Base-by-base conservation (phyloP, 352 stramenopile genomes). In the Phytophthora cactorum region DNA sequence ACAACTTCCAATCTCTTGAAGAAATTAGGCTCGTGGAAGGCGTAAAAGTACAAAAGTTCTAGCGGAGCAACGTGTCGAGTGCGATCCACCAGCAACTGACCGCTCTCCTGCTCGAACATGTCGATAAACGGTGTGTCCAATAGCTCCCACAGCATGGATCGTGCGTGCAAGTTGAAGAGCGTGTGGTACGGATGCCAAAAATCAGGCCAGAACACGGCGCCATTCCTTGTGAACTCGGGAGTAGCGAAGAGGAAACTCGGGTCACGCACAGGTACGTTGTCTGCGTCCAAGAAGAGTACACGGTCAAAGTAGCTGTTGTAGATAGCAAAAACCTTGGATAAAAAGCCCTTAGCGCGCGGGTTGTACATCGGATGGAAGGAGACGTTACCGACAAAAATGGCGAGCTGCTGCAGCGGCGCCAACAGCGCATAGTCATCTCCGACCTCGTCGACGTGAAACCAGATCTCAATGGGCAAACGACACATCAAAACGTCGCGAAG, bases 51-150 rank as follows among this genome's bases (percentile, higher is more conserved):
- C 27, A 85, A 66, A 14, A 70, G 56, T 12, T 76, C 54, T 10
- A 86, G 52, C 25, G 79, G 65, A 10, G 57, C 63, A 5, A 65
- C 45, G 27, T 76, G 70, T 34, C 75, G 79, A 52, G 47, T 43
- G 14, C 73, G 66, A 52, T 86, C 74, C n/a, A 90, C 61, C 15
- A 88, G 29, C 14, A 90, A 34, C 46, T 90, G 81, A 2, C 81
- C 81, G 52, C 78, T 88, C 44, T 90, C 81, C 62, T 90, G 79
- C 68, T 90, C 79, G 52, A 88, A 88, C 77, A 85, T 84, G 62
- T 84, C 62, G 6, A 85, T 68, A 45, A 77, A 84, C 3, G 63
- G 56, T 12, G 74, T 50, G 22, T 70, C 78, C 12, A 90, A 53
- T 29, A 86, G 45, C 36, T 85, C 72, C 81, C 81, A 90, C 12